Conservation (phyloP, 768 basidiomycete genomes). For the Phanerochaete carnosa region DNA sequence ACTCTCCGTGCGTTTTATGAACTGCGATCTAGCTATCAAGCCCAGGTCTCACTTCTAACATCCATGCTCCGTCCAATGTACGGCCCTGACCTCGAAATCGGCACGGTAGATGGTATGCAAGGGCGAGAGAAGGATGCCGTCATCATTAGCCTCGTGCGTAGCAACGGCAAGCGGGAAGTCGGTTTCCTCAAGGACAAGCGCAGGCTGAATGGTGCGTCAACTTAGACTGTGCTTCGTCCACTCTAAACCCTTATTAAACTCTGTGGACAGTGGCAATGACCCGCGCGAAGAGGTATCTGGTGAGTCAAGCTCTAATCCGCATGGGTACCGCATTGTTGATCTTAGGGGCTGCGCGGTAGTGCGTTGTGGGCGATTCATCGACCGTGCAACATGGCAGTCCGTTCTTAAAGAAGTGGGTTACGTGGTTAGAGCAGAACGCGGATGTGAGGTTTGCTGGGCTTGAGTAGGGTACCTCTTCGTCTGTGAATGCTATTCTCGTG, state of each 20-base stretch:
- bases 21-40: constrained; percentile 66
- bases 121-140: constrained; percentile 95
- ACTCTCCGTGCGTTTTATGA: background rate
- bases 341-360: constrained; percentile 42
- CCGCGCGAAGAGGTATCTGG: constrained; percentile 82
- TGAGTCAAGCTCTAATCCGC: constrained; percentile 34
- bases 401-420: constrained; percentile 87
- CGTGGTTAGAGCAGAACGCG: constrained; percentile 86
- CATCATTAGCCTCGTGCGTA: constrained; percentile 88
- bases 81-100: constrained; percentile 76
- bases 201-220: constrained; percentile 72
- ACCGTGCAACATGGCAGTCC: constrained; percentile 82
- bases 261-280: constrained; percentile 80
- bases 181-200: constrained; percentile 94
- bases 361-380: constrained; percentile 90
- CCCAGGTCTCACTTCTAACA: constrained; percentile 85
- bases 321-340: background rate
- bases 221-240: background rate
- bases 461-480: constrained; percentile 32
- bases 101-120: constrained; percentile 96
- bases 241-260: background rate
- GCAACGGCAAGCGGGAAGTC: constrained; percentile 90
- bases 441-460: constrained; percentile 85
- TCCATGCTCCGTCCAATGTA: constrained; percentile 71
- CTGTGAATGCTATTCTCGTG: background rate